Evolutionary conservation across 495 filamentous ascomycete genomes (phyloP), one percentile per base, ranked within the genome.

Genomic region (Penicillium parvum): DNA sequence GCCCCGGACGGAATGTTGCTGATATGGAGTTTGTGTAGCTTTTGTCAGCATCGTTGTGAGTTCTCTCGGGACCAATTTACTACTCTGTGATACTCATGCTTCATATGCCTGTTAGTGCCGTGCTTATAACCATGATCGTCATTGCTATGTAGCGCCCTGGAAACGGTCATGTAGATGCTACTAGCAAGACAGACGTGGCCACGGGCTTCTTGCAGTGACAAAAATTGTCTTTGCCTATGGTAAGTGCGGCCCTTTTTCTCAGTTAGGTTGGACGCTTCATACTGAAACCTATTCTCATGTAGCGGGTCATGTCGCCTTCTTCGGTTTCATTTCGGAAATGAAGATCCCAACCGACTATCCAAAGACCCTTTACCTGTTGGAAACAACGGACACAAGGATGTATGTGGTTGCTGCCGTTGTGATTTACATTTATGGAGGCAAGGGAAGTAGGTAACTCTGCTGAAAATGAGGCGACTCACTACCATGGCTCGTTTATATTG

Each of bases 271-370:
- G n/a, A n/a, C n/a, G 7, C 27, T 15, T 30, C 28, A 29, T 14
- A 30, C 12, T 30, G 7, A 30, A 6, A 15, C 12, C 7, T n/a
- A n/a, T n/a, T n/a, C n/a, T n/a, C 28, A 6, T 6, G 16, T 15
- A 30, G 75, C 82, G 65, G 65, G 83, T 39, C 71, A 85, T 71
- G 65, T 83, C 52, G 73, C 82, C 54, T 80, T 85, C 57, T 84
- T 87, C 66, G 75, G 68, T 32, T 79, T 88, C 54, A 83, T 84
- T 56, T 77, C 78, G 33, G 84, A 89, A 57, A 76, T 87, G 65
- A 74, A 77, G 49, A 74, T 76, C 0, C 78, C 81, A 2, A 50
- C 57, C n/a, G 75, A 83, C 48, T 84, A 73, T 44, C 66, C 67
- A n/a, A 82, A 81, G 59, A 71, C 83, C 2, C 73, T 86, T 29